Base-by-base conservation (phyloP, 352 stramenopile species). In the Pythium utonaiense region DNA sequence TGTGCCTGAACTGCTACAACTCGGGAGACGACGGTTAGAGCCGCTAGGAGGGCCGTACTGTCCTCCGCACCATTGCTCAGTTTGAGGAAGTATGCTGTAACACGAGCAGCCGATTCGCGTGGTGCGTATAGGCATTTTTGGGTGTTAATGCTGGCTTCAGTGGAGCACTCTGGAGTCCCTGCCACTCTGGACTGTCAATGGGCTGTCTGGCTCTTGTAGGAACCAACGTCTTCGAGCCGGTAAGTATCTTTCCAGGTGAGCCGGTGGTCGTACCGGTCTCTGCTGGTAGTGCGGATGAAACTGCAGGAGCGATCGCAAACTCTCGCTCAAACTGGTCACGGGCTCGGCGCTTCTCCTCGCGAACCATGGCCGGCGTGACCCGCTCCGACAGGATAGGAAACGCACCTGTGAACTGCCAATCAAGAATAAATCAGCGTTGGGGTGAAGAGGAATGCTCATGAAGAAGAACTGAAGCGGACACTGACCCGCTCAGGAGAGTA, bases 1-100 rank as follows among this genome's bases (percentile, higher is more conserved):
- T 94, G 41, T 94, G 85, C 63, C 75, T 77, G 24, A 61, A 80
- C 17, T 94, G 85, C 64, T 94, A 93, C 71, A 88, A 89, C 60
- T 89, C 78, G 22, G 83, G 80, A 45, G 80, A 89, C 44, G 83
- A 89, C 21, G 70, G 70, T 8, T 80, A 69, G 31, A 44, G 1
- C 2, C 24, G 27, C 12, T n/a, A n/a, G n/a, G n/a, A n/a, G n/a
- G n/a, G n/a, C n/a, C n/a, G n/a, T n/a, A n/a, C n/a, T n/a, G n/a
- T n/a, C n/a, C n/a, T n/a, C n/a, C n/a, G n/a, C n/a, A n/a, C n/a
- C n/a, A n/a, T n/a, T n/a, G n/a, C n/a, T n/a, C n/a, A n/a, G n/a
- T n/a, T n/a, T n/a, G n/a, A n/a, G 21, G 9, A 38, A 30, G 28
- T 41, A 50, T 27, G 33, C 16, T 56, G 59, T 53, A 88, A 60